Percentiles rank a stretch among this genome's conserved stretches.
These are phyloP conservation scores for Cynara cardunculus DNA, from an alignment of 129 eudicot species.

Conservation along the genomic window DNA sequence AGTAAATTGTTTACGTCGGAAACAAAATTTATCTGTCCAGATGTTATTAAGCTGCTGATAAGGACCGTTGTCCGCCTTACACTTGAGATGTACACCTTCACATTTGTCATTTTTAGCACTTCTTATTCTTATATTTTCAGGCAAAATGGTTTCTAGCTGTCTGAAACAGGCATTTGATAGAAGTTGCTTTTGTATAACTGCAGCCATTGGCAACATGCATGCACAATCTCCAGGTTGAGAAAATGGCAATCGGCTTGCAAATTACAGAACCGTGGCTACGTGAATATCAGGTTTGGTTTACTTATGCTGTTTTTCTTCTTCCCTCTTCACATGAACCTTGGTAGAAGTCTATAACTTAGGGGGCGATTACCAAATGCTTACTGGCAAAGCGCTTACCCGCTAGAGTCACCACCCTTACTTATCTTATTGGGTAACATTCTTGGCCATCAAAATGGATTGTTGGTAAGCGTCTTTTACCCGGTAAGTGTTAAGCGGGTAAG, in stretches of 20 bases:
- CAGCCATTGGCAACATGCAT: constrained; percentile 97
- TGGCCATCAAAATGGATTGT: too few relatives aligned
- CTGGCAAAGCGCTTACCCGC: too few relatives aligned
- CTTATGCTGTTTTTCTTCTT: not conserved
- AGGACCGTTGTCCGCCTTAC: not conserved
- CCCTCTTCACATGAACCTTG: not conserved
- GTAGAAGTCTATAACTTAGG: not conserved
- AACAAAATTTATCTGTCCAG: too few relatives aligned
- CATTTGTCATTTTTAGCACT: not conserved
- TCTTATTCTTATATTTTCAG: not conserved
- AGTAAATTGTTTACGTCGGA: too few relatives aligned
- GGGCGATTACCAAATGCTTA: too few relatives aligned
- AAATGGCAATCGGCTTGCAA: constrained; percentile 89
- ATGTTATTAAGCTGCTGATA: not conserved
- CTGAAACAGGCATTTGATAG: not conserved
- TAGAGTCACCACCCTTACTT: too few relatives aligned
- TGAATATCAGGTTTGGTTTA: constrained; percentile 78
- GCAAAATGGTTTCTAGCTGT: not conserved
- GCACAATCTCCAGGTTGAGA: constrained; percentile 78
- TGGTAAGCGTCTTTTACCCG: too few relatives aligned
- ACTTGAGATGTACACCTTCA: not conserved
- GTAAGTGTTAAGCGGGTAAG: too few relatives aligned
- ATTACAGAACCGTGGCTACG: constrained; percentile 94
- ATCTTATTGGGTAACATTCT: too few relatives aligned
- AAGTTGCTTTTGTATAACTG: constrained; percentile 17